phyloP scores from a whole-genome alignment of 2,329 filamentous ascomycete species.

The Pseudogymnoascus sp. region DNA sequence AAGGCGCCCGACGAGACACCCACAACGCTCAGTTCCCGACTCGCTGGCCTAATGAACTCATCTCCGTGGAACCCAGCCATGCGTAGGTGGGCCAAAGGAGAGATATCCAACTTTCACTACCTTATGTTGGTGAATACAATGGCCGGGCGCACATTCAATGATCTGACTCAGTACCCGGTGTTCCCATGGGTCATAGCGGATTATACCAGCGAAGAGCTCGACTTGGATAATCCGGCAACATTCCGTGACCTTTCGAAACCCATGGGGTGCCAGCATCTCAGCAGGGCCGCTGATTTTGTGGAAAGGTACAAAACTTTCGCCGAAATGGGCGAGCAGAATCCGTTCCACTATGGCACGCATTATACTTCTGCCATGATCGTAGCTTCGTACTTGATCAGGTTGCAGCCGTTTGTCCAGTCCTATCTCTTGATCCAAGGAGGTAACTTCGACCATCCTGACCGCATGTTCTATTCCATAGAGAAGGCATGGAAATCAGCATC shows the following conservation, averaged over 20 bases:
- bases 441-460: conserved; percentile 90
- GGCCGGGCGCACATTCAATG: conserved; percentile 94
- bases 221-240: conserved; percentile 72
- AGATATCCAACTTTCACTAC: conserved; percentile 98
- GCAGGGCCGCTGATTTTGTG: conserved; percentile 69
- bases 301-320: conserved; percentile 81
- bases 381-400: conserved; percentile 86
- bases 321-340: conserved; percentile 75
- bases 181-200: conserved; percentile 97
- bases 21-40: conserved; percentile 60
- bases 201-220: conserved; percentile 88
- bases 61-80: conserved; percentile 77
- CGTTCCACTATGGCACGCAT: conserved; percentile 97
- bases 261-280: conserved; percentile 82
- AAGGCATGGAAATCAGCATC: conserved; percentile 90
- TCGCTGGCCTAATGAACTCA: conserved; percentile 86
- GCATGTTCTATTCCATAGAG: conserved; percentile 87
- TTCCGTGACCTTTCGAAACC: conserved; percentile 92
- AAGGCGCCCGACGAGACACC: conserved; percentile 56
- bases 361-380: conserved; percentile 99
- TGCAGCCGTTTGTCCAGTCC: conserved; percentile 94
- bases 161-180: conserved; percentile 94
- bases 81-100: conserved; percentile 82
- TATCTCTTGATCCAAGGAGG: conserved; percentile 94
- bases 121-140: conserved; percentile 98